phyloP scores from a whole-genome alignment of 441 rosid genomes.

The Brassica balearica region DNA sequence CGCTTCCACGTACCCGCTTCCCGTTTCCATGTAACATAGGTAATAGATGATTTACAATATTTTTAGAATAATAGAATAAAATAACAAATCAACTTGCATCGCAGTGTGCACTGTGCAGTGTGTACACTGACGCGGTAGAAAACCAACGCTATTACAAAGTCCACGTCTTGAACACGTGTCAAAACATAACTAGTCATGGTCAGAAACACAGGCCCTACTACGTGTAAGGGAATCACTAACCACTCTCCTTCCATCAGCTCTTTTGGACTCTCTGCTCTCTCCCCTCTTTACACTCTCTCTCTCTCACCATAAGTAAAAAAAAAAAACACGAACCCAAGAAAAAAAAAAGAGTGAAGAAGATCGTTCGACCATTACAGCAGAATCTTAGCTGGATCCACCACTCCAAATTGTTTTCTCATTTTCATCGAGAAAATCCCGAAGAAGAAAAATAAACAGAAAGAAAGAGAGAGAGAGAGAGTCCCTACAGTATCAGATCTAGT shows the following conservation, averaged over 20 bases:
- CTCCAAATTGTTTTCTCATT: slow-evolving; percentile 6
- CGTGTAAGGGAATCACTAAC: slow-evolving; percentile 38
- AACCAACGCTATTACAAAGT: slow-evolving; percentile 37
- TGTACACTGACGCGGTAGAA: slow-evolving; percentile 21
- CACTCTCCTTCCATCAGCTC: slow-evolving; percentile 28
- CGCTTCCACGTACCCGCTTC: too few species aligned
- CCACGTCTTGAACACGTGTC: slow-evolving; percentile 36
- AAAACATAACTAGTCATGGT: not conserved
- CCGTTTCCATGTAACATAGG: too few species aligned
- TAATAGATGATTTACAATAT: not conserved
- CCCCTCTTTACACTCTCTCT: slow-evolving; percentile 37
- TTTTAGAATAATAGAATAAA: not conserved
- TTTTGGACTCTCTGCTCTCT: slow-evolving; percentile 31
- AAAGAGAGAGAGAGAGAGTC: slow-evolving; percentile 30
- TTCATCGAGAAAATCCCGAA: slow-evolving; percentile 22
- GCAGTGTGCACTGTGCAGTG: slow-evolving; percentile 1
- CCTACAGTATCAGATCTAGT: slow-evolving; percentile 41
- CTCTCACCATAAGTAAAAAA: slow-evolving; percentile 21
- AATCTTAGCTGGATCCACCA: slow-evolving; percentile 77
- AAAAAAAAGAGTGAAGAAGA: slow-evolving; percentile 20
- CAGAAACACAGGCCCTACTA: slow-evolving; percentile 18
- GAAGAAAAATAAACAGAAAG: slow-evolving; percentile 3
- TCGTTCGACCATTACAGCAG: slow-evolving; percentile 47
- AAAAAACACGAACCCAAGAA: not conserved
- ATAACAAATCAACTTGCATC: slow-evolving; percentile 28